These are phyloP conservation scores for Naganishia vaughanmartiniae DNA, from an alignment of 768 basidiomycete species.

Conservation along the genomic window DNA sequence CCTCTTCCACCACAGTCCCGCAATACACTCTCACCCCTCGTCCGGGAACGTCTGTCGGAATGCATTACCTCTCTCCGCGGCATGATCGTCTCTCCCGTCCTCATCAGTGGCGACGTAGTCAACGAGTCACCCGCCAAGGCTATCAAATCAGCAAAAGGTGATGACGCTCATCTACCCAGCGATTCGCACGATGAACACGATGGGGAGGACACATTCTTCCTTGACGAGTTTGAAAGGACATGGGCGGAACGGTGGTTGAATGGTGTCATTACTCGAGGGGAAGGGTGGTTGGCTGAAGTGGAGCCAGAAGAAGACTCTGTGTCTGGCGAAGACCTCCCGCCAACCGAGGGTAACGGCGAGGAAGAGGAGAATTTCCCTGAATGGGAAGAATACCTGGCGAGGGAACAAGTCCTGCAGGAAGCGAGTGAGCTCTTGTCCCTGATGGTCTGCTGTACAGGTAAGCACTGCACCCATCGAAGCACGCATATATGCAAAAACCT, in stretches of 20 bases:
- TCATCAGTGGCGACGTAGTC: conserved; percentile 14
- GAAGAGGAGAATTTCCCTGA: conserved; percentile 1
- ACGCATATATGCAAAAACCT: neutral
- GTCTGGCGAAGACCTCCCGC: conserved; percentile 18
- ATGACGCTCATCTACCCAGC: no score
- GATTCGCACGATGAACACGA: neutral
- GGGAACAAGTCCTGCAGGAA: conserved; percentile 44
- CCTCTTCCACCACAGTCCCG: conserved; percentile 41
- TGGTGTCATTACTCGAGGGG: conserved; percentile 43
- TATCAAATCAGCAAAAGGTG: no score
- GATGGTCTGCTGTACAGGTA: conserved; percentile 47
- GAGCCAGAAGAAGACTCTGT: conserved; percentile 33
- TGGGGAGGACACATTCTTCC: conserved; percentile 32
- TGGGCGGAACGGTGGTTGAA: conserved; percentile 51
- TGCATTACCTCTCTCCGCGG: conserved; percentile 4
- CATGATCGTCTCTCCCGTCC: conserved; percentile 12
- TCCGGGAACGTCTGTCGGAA: conserved; percentile 13
- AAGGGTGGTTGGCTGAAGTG: conserved; percentile 44
- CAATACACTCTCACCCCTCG: conserved; percentile 39
- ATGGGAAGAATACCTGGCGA: conserved; percentile 31
- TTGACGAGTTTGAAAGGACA: conserved; percentile 49
- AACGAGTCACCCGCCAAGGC: neutral
- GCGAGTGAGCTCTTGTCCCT: conserved; percentile 47
- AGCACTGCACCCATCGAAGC: neutral
- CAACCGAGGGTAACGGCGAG: conserved; percentile 6